Conservation (phyloP, 768 basidiomycete species). For the Termitomyces sp. region DNA sequence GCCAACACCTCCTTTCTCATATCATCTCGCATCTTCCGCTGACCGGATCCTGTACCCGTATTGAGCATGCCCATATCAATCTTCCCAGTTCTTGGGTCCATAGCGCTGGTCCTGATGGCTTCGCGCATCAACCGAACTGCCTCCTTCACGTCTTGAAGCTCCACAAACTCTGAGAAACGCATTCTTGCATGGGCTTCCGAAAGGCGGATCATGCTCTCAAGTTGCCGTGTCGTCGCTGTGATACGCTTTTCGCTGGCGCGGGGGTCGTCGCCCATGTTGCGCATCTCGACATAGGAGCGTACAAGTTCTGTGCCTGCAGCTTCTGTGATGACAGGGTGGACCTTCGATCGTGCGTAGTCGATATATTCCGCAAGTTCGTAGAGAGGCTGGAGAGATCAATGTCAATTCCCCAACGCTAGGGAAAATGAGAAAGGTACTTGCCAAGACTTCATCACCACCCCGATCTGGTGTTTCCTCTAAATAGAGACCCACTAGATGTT, state of each 20-base stretch:
- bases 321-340: constrained; percentile 85
- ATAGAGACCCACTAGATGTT: constrained; percentile 91
- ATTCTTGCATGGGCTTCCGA: constrained; percentile 96
- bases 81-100: constrained; percentile 95
- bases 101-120: constrained; percentile 90
- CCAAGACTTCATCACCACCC: constrained; percentile 70
- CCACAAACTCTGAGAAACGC: constrained; percentile 87
- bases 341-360: constrained; percentile 82
- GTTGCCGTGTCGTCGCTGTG: constrained; percentile 95
- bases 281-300: constrained; percentile 87
- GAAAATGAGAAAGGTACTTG: constrained; percentile 32
- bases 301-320: constrained; percentile 85
- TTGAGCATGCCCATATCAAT: constrained; percentile 96
- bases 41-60: constrained; percentile 86
- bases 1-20: constrained; percentile 78
- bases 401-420: not conserved
- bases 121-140: constrained; percentile 95
- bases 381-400: constrained; percentile 57
- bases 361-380: constrained; percentile 93
- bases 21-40: constrained; percentile 84
- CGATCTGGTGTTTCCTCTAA: constrained; percentile 83
- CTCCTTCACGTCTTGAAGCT: constrained; percentile 83
- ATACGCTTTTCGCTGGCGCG: constrained; percentile 89
- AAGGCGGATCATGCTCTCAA: constrained; percentile 95
- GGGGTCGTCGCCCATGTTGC: constrained; percentile 87